A percentile compares a stretch with the other conserved stretches of the same genome.
phyloP scores from a whole-genome alignment of 805 yeast species.

The Ogataea methanolica region DNA sequence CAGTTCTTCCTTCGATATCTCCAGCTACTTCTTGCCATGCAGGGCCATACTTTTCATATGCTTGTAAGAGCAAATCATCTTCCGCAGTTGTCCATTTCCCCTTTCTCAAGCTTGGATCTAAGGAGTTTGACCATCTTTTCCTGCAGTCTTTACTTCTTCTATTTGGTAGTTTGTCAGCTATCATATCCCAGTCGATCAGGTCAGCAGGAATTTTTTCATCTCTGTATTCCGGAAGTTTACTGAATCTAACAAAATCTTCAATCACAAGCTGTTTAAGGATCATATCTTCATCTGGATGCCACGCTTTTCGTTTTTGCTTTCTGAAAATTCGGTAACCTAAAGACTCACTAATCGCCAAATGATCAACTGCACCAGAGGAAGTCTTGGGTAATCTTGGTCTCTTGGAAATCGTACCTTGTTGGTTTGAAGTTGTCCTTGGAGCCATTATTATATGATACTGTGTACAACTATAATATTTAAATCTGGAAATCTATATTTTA shows the following conservation, averaged over 20 bases:
- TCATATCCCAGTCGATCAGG: slow-evolving; percentile 56
- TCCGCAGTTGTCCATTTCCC: slow-evolving; percentile 87
- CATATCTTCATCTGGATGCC: slow-evolving; percentile 76
- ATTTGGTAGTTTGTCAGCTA: slow-evolving; percentile 41
- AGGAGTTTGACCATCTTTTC: slow-evolving; percentile 81
- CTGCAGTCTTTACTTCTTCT: slow-evolving; percentile 79
- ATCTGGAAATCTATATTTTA: no score
- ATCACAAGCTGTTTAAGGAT: slow-evolving; percentile 41
- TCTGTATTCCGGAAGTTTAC: slow-evolving; percentile 15
- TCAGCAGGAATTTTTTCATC: slow-evolving; percentile 33
- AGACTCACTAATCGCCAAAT: slow-evolving; percentile 59
- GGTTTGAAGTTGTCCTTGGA: not conserved
- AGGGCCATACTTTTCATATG: slow-evolving; percentile 67
- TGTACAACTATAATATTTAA: not conserved
- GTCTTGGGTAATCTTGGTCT: slow-evolving; percentile 9
- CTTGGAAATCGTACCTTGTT: not conserved
- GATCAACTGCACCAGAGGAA: slow-evolving; percentile 35
- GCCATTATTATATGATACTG: not conserved
- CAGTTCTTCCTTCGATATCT: slow-evolving; percentile 79
- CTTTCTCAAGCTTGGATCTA: slow-evolving; percentile 75
- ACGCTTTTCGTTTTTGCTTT: slow-evolving; percentile 56
- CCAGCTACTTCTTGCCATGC: slow-evolving; percentile 82
- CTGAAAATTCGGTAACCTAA: slow-evolving; percentile 73
- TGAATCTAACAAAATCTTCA: slow-evolving; percentile 21
- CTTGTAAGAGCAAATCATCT: slow-evolving; percentile 59